phyloP scores from a whole-genome alignment of 2,329 filamentous ascomycete species.

The Cytospora chrysosperma region DNA sequence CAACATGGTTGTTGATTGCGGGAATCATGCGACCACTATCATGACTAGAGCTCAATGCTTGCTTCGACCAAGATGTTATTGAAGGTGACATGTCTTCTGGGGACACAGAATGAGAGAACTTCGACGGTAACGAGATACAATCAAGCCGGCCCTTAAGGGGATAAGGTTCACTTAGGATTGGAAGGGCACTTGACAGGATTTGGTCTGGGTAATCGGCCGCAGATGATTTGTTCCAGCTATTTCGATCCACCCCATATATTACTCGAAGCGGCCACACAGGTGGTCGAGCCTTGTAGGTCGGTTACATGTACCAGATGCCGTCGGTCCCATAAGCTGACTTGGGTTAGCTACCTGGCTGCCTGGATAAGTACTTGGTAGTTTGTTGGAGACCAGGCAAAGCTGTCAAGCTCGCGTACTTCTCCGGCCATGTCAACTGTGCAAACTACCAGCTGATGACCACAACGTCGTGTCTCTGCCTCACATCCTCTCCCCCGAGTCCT shows the following conservation, averaged over 20 bases:
- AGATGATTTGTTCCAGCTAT: conserved; percentile 11
- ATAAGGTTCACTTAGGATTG: not conserved
- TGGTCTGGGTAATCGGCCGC: not conserved
- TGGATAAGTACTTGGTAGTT: not conserved
- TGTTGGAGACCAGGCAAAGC: not conserved
- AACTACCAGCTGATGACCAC: conserved; percentile 11
- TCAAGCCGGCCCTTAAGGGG: not conserved
- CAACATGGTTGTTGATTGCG: not conserved
- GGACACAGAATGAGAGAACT: not conserved
- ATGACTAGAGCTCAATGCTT: not conserved
- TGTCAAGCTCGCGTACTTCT: conserved; percentile 6
- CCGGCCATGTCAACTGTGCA: not conserved
- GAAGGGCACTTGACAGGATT: not conserved
- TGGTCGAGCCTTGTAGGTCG: not conserved
- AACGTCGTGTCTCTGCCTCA: conserved; percentile 9
- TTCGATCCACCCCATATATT: conserved; percentile 7
- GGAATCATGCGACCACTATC: not conserved
- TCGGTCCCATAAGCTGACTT: conserved; percentile 10
- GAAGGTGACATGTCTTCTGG: not conserved
- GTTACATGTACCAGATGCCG: conserved; percentile 11
- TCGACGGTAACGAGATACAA: not conserved
- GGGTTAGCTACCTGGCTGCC: not conserved
- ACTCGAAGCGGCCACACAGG: not conserved
- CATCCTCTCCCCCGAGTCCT: conserved; percentile 1
- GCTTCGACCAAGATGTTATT: not conserved